Base-by-base conservation (phyloP, 345 rosid species). In the Gossypium stocksii region DNA sequence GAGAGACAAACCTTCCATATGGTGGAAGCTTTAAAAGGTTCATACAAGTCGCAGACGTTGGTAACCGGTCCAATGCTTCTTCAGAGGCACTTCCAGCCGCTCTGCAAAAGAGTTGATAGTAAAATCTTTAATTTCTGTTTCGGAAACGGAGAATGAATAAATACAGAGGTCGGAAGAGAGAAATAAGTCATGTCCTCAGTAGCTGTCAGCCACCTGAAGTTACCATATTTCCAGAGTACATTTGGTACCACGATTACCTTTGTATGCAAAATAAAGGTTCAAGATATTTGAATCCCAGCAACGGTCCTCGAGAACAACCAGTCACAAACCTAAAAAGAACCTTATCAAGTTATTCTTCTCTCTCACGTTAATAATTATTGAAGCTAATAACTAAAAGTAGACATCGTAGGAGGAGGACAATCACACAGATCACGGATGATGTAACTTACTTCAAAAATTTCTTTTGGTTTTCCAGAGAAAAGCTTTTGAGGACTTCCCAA, bases 21-120 rank as follows among this genome's bases (percentile, higher is more conserved):
- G 99, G 97, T 10, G 99, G 99, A 86, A 95, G 99, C 89, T 95
- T 95, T 19, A 95, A 90, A 82, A 92, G 96, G 85, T 95, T 95
- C 99, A 95, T 95, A 77, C 99, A 95, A 75, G 99, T 95, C 58
- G 98, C 99, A 29, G 98, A 80, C 56, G 99, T 95, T 1, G 99
- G 99, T 77, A 95, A 83, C 60, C 98, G 87, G 67, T 93, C 97
- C 74, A 95, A 86, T 54, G 93, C 84, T 82, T 93, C 99, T 27
- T 87, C 91, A 38, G 89, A 78, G 17, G 89, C 86, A 79, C 56
- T 81, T 15, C 96, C 93, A 62, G 78, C 88, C 72, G 93, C 89
- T 79, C 97, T 91, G 77, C 7, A 45, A 61, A 74, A 59, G 20
- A 48, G 60, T 41, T 38, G 22, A 54, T 1, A 66, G 46, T 13